These are phyloP conservation scores for Halteria grandinella DNA, from an alignment of 73 alveolate species.

Conservation along the genomic window DNA sequence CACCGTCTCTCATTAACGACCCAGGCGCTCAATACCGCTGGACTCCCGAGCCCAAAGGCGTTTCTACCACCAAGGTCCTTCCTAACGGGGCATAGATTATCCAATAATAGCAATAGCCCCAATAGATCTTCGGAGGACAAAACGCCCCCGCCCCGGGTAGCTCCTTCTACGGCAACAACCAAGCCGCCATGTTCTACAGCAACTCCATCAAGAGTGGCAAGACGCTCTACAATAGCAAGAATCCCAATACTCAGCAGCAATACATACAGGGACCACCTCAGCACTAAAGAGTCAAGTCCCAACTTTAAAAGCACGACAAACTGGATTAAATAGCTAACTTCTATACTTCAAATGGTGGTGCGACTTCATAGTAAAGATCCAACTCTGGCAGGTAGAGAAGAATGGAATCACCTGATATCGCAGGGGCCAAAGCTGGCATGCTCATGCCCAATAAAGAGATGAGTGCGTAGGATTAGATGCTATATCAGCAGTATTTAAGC, in stretches of 20 bases:
- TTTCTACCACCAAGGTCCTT: not conserved
- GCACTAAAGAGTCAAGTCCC: conserved; percentile 38
- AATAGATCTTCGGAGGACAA: no score
- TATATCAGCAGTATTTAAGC: no score
- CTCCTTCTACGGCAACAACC: not conserved
- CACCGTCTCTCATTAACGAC: not conserved
- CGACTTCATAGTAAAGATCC: no score
- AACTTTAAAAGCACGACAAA: not conserved
- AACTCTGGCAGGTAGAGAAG: no score
- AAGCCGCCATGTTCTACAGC: conserved; percentile 31
- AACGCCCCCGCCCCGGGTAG: no score
- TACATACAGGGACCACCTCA: conserved; percentile 1
- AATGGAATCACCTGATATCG: conserved; percentile 30
- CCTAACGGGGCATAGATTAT: not conserved
- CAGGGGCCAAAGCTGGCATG: no score
- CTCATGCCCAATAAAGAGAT: no score
- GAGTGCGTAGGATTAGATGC: no score
- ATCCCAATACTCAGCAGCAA: no score
- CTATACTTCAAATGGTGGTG: conserved; percentile 12
- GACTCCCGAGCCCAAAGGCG: conserved; percentile 24
- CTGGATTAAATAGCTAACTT: not conserved
- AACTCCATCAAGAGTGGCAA: not conserved
- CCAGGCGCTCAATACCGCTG: not conserved
- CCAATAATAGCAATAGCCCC: not conserved
- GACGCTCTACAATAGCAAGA: no score